Evolutionary conservation across 805 yeast species (phyloP), one percentile per base, ranked within the genome.

Genomic region (Pichia eremophila): DNA sequence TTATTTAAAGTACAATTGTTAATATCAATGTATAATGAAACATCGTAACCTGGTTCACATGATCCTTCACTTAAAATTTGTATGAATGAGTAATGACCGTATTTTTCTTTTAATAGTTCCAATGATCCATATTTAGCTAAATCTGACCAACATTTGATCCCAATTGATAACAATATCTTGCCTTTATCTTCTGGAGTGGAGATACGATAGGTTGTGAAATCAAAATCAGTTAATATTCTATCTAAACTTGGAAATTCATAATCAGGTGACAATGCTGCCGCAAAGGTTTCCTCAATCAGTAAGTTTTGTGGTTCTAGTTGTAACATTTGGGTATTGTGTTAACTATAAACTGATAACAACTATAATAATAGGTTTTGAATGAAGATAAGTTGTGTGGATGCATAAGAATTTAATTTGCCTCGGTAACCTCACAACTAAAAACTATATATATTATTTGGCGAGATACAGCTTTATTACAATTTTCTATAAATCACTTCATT

Each of bases 201-300:
- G 51, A 93, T 72, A 65, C 91, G 98, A 67, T 85, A 90, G 31
- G 93, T 85, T 44, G 96, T 95, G 69, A 88, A 88, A 66, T 93
- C 99, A 58, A 93, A 93, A 70, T 93, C 99, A 38, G 95, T 83
- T 53, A 93, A 78, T 52, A 91, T 81, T 64, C 97, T 79, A 67
- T 93, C 97, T 53, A 88, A 71, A 7, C 78, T 68, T 43, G 74
- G 63, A 3, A 77, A 73, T 27, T 65, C 68, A 44, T 68, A 69
- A 22, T 71, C 81, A 27, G 71, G 67, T 25, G 70, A 63, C 46
- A 85, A 68, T 44, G 89, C 78, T 62, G 85, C 95, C 34, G 79
- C 75, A 54, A 93, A 74, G 1, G 96, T 81, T 55, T 86, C 83
- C 61, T 87, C 81, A 54, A 93, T 74, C 57, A 95, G 76, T 46